Conservation (phyloP, 441 rosid genomes). For the Rhodomyrtus psidioides region DNA sequence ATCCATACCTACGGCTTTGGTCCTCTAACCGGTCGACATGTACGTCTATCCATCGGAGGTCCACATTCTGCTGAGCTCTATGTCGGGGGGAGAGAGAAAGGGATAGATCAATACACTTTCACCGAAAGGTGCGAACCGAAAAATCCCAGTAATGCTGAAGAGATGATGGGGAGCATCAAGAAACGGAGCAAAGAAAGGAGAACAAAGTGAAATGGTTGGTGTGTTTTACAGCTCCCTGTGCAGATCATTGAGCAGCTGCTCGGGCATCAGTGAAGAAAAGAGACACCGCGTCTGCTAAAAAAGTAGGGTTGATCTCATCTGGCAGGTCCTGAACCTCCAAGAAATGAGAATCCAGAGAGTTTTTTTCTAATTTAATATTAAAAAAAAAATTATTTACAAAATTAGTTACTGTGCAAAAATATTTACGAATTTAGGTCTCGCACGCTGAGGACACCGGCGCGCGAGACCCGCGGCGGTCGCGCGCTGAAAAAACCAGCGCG, state of each 20-base stretch:
- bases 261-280: conserved; percentile 27
- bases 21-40: not conserved
- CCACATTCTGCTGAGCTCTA: not conserved
- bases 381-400: too few species aligned
- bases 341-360: conserved; percentile 25
- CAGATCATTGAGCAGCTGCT: conserved; percentile 24
- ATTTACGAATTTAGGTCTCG: too few species aligned
- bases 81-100: not conserved
- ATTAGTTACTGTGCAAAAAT: too few species aligned
- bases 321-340: conserved; percentile 21
- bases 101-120: not conserved
- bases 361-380: too few species aligned
- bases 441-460: too few species aligned
- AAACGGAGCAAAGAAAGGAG: not conserved
- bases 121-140: not conserved
- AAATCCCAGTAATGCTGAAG: not conserved
- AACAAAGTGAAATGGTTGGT: not conserved
- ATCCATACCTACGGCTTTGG: not conserved
- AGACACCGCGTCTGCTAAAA: conserved; percentile 20
- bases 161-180: not conserved
- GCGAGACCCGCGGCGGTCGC: too few species aligned
- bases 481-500: too few species aligned
- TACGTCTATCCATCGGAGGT: not conserved
- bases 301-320: conserved; percentile 25
- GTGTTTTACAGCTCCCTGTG: conserved; percentile 7